Conservation (phyloP, 2,329 filamentous ascomycete genomes). For the Massarina eburnea region DNA sequence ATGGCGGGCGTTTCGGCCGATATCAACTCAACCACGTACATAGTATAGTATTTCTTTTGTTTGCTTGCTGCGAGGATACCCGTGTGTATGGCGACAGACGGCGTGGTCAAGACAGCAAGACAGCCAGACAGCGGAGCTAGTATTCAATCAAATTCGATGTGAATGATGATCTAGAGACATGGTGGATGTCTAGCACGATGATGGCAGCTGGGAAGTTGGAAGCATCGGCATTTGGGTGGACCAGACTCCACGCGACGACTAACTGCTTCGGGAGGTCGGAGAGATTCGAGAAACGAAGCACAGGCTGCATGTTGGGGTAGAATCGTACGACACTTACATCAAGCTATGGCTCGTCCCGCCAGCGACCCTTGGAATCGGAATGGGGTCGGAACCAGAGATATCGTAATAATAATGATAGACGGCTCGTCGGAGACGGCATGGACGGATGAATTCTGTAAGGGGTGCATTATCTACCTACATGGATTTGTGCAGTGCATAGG, state of each 20-base stretch:
- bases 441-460: no score
- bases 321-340: constrained; percentile 38
- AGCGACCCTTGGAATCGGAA: constrained; percentile 19
- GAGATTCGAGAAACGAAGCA: no score
- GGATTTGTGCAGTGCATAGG: no score
- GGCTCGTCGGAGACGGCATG: neutral
- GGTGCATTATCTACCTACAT: no score
- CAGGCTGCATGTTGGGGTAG: neutral
- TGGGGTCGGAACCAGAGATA: constrained; percentile 3
- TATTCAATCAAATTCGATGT: no score
- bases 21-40: constrained; percentile 26
- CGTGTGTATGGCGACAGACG: no score
- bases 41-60: constrained; percentile 33
- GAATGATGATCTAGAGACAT: no score
- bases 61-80: constrained; percentile 17
- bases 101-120: no score
- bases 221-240: neutral
- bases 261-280: neutral
- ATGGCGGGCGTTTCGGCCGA: constrained; percentile 6
- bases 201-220: no score
- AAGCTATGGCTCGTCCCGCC: constrained; percentile 19
- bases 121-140: no score
- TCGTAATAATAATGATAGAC: neutral
- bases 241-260: neutral
- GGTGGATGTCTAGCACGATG: no score